A percentile compares a stretch with the other conserved stretches of the same genome.
These are phyloP conservation scores for Pythium aristosporum DNA, from an alignment of 352 stramenopile genomes.

Conservation along the genomic window DNA sequence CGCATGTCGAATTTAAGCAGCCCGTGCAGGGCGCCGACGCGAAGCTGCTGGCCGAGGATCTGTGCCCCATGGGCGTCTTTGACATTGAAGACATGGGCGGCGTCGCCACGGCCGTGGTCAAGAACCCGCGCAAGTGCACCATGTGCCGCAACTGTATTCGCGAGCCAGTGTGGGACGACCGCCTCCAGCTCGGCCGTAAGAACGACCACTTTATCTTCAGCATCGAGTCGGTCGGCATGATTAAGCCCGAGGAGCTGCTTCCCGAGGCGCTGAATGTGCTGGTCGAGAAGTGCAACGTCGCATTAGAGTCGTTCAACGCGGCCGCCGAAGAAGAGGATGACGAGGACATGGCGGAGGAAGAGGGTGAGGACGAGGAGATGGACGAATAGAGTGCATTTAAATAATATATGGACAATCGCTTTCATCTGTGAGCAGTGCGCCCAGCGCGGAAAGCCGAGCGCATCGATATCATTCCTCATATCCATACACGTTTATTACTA, in stretches of 20 bases:
- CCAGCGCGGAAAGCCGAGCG: background rate
- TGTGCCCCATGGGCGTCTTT: slow-evolving; percentile 82
- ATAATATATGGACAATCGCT: slow-evolving; percentile 20
- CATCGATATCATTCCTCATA: background rate
- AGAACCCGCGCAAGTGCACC: slow-evolving; percentile 88
- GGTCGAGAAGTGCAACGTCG: slow-evolving; percentile 79
- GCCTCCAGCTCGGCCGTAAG: slow-evolving; percentile 89
- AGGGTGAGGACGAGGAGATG: slow-evolving; percentile 42
- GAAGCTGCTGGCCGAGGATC: slow-evolving; percentile 56
- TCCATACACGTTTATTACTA: slow-evolving; percentile 1
- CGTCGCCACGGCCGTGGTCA: slow-evolving; percentile 74
- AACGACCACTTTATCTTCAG: slow-evolving; percentile 97
- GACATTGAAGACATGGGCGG: slow-evolving; percentile 91
- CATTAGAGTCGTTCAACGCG: slow-evolving; percentile 77
- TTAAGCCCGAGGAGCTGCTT: slow-evolving; percentile 80
- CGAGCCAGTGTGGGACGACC: slow-evolving; percentile 79
- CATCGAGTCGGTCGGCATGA: slow-evolving; percentile 85
- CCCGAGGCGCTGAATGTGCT: slow-evolving; percentile 79
- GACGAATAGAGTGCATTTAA: slow-evolving; percentile 45
- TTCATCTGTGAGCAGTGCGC: background rate
- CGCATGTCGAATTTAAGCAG: slow-evolving; percentile 73
- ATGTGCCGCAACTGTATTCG: slow-evolving; percentile 98
- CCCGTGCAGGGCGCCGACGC: slow-evolving; percentile 63
- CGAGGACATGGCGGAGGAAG: slow-evolving; percentile 50
- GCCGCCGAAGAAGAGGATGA: slow-evolving; percentile 35